Base-by-base conservation (phyloP, 2,329 filamentous ascomycete species). In the Zarea fungicola region DNA sequence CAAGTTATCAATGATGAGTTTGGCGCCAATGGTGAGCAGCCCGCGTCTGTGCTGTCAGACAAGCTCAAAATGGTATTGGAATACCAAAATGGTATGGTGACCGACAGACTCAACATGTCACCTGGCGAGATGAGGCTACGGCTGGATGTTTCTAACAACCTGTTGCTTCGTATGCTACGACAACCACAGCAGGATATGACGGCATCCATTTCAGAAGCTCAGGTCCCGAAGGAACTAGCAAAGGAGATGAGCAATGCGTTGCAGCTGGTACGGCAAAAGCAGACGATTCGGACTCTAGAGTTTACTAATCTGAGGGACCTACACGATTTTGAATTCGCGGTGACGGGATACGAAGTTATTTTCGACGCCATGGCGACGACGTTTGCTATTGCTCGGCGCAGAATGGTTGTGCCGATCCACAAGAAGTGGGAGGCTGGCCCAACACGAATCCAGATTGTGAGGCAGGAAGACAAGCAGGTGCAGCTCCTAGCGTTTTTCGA, bases 341-440 rank as follows among this genome's bases (percentile, higher is more conserved):
- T 95, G 49, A 95, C 89, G 0, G 89, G 90, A 0, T 95, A 86
- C 65, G 74, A 75, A 22, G 88, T 96, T 14, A 69, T 86, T 7
- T 90, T 84, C 56, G 86, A 89, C 61, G 81, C 82, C 6, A 67
- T 87, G 45, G 89, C 89, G 6, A 74, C 78, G 7, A 83, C 81
- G 0, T 88, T 96, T 64, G 83, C 85, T 50, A 95, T 96, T 55
- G 84, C 90, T 2, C 83, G 90, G 25, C 82, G 88, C 42, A 81
- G 88, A 56, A 93, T 91, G 85, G 88, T 96, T 11, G 89, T 95
- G 14, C 89, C 89, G 0, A 92, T 96, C 56, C 87, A 95, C 71
- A 95, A 96, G 70, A 93, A 93, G 65, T 95, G 89, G 88, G 89
- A 95, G 62, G 87, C 90, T 3, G 81, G 77, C n/a, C 78, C 77